Conservation (phyloP, 768 basidiomycete genomes). For the Leccinellum luteum region DNA sequence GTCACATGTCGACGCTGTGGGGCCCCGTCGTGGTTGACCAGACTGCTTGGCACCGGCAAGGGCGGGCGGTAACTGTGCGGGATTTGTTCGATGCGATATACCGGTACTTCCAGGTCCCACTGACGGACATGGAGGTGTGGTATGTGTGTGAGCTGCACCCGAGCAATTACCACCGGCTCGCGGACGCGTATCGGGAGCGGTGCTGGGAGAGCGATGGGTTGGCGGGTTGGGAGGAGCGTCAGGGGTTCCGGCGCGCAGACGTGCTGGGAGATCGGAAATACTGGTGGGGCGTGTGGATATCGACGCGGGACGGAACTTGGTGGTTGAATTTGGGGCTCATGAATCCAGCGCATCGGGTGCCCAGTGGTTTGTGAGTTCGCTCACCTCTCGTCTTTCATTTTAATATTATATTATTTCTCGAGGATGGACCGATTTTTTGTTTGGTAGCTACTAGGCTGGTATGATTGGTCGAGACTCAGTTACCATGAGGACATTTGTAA, state of each 20-base stretch:
- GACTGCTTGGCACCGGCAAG: not conserved
- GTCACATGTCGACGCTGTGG: conserved; percentile 37
- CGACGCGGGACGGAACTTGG: conserved; percentile 38
- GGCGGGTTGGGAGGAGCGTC: conserved; percentile 34
- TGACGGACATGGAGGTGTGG: conserved; percentile 34
- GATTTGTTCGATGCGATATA: conserved; percentile 51
- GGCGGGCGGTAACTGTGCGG: conserved; percentile 35
- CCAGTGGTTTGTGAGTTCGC: not conserved
- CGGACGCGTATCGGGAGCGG: conserved; percentile 33
- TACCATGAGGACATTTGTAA: not conserved
- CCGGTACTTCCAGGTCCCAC: conserved; percentile 43
- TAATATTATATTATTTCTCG: not conserved
- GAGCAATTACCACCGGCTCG: conserved; percentile 18
- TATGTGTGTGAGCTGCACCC: conserved; percentile 18
- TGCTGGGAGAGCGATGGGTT: conserved; percentile 40
- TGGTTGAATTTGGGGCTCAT: conserved; percentile 46
- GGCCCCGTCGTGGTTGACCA: conserved; percentile 46
- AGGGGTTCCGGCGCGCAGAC: conserved; percentile 43
- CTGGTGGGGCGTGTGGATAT: conserved; percentile 43
- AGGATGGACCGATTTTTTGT: not conserved
- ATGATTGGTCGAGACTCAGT: not conserved
- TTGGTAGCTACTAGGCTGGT: not conserved
- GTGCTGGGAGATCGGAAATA: conserved; percentile 43
- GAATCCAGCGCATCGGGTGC: conserved; percentile 14
- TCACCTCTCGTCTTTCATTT: not conserved